These are phyloP conservation scores for Ceratocystiopsis sp. DNA, from an alignment of 2,329 filamentous ascomycete genomes.

Conservation along the genomic window DNA sequence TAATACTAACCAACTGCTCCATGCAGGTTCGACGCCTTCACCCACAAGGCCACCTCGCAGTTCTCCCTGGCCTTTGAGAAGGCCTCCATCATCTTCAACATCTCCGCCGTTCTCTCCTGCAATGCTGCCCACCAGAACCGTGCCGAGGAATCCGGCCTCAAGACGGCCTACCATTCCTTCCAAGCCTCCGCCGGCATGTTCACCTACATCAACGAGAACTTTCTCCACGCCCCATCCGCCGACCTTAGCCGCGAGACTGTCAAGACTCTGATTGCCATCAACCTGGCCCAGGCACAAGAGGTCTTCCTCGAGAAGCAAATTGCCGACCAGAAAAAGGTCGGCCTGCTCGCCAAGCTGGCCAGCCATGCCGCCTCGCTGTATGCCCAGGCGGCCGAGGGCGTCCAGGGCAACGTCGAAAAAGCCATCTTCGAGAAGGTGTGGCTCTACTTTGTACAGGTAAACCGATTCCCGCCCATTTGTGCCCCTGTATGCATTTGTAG, in stretches of 20 bases:
- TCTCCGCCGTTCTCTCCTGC: constrained; percentile 88
- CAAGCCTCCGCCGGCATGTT: constrained; percentile 98
- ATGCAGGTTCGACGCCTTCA: constrained; percentile 96
- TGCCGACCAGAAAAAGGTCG: constrained; percentile 80
- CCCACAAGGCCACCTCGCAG: constrained; percentile 90
- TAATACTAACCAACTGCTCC: neutral
- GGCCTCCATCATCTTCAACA: constrained; percentile 98
- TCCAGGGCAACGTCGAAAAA: constrained; percentile 81
- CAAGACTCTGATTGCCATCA: constrained; percentile 82
- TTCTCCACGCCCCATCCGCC: constrained; percentile 90
- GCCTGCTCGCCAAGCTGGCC: constrained; percentile 78
- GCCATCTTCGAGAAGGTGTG: constrained; percentile 91
- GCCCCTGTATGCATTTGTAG: constrained; percentile 21
- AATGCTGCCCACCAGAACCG: constrained; percentile 88
- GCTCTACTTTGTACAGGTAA: constrained; percentile 64
- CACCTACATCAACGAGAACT: constrained; percentile 99
- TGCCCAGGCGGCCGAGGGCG: constrained; percentile 69
- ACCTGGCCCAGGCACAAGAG: constrained; percentile 90
- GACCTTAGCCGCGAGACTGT: constrained; percentile 91
- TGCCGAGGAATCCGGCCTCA: constrained; percentile 80
- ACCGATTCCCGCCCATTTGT: constrained; percentile 10
- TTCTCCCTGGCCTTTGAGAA: constrained; percentile 97
- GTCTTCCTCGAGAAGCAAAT: constrained; percentile 96
- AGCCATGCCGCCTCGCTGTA: constrained; percentile 84
- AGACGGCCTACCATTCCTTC: constrained; percentile 95